Conservation (phyloP, 768 basidiomycete genomes). For the Podaxis rugospora region DNA sequence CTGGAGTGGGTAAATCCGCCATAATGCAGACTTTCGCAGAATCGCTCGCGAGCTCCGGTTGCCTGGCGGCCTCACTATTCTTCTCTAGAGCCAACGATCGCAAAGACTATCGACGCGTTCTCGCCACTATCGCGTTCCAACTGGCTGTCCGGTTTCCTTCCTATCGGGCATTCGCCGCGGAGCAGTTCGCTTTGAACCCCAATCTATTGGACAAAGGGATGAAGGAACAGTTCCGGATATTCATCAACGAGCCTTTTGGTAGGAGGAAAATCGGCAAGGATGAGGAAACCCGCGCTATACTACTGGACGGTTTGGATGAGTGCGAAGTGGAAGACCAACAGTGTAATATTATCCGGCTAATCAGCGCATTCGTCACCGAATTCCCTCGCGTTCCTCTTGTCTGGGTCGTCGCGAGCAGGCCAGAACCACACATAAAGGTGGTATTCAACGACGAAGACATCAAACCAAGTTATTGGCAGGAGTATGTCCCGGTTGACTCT, state of each 20-base stretch:
- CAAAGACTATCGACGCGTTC: neutral
- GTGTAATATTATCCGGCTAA: neutral
- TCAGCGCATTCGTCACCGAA: neutral
- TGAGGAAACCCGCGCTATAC: neutral
- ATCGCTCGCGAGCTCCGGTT: neutral
- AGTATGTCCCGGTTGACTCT: neutral
- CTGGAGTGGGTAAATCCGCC: conserved; percentile 9
- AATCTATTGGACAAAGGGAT: neutral
- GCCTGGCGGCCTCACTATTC: conserved; percentile 6
- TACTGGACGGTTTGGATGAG: conserved; percentile 2
- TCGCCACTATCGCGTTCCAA: conserved; percentile 4
- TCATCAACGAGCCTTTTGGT: neutral
- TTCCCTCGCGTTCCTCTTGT: neutral
- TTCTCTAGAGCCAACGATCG: neutral
- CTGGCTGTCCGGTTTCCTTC: neutral
- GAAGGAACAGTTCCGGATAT: neutral
- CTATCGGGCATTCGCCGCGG: neutral
- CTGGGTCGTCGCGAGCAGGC: neutral
- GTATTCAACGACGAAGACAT: neutral
- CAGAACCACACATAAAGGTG: neutral
- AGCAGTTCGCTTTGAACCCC: neutral
- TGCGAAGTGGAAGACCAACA: neutral
- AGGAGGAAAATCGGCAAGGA: neutral
- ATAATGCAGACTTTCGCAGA: conserved; percentile 5
- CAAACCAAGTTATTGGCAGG: neutral